phyloP scores from a whole-genome alignment of 805 yeast genomes.

The Wickerhamiella cacticola region DNA sequence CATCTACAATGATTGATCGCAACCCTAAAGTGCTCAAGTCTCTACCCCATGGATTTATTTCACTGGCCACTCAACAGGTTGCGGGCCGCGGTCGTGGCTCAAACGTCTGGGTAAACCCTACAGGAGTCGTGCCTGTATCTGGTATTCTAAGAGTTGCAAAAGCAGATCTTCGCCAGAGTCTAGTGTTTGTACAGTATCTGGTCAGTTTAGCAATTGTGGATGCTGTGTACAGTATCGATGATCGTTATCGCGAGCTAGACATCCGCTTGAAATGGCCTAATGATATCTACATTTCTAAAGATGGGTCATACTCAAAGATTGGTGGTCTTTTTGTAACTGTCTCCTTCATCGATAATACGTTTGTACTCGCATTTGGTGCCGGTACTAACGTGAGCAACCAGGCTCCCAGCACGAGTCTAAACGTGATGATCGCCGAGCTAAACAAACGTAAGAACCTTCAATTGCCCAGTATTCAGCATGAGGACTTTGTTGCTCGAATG shows the following conservation, averaged over 20 bases:
- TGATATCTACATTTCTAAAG: conserved; percentile 61
- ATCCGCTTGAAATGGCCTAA: conserved; percentile 92
- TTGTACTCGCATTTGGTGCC: conserved; percentile 65
- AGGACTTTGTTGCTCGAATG: conserved; percentile 52
- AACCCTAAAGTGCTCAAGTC: conserved; percentile 47
- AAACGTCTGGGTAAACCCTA: conserved; percentile 89
- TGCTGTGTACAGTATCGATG: conserved; percentile 52
- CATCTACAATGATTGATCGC: conserved; percentile 63
- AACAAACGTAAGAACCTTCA: conserved; percentile 38
- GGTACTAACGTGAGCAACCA: conserved; percentile 75
- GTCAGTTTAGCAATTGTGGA: conserved; percentile 73
- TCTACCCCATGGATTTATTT: conserved; percentile 56
- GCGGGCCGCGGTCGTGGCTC: conserved; percentile 93
- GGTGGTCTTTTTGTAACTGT: conserved; percentile 81
- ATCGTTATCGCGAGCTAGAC: conserved; percentile 64
- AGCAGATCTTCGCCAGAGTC: conserved; percentile 38
- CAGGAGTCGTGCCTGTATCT: conserved; percentile 80
- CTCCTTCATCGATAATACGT: conserved; percentile 46
- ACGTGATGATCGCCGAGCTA: conserved; percentile 49
- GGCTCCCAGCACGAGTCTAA: conserved; percentile 89
- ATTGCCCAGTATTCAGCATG: conserved; percentile 37
- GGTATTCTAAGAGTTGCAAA: conserved; percentile 49
- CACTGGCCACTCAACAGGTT: conserved; percentile 72
- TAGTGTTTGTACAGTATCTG: conserved; percentile 79
- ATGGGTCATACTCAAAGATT: conserved; percentile 46